Evolutionary conservation across 495 filamentous ascomycete species (phyloP).

Genomic region (Apodospora peruviana): DNA sequence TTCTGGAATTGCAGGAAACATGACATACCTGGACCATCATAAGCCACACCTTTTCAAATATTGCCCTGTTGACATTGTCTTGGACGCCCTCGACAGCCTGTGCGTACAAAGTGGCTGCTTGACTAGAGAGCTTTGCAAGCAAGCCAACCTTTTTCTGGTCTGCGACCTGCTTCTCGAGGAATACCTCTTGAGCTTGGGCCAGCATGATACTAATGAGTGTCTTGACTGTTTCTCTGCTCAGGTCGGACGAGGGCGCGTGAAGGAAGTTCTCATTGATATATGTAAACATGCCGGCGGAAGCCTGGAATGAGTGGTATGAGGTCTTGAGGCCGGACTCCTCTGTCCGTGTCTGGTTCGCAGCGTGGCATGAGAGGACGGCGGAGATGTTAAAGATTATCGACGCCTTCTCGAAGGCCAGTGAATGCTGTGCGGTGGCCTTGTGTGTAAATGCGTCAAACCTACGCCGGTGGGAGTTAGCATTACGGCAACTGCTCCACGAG

Average conservation of each 20-base stretch:
- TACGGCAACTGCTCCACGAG: neutral
- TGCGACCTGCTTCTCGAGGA: conserved; percentile 90
- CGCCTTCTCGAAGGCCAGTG: conserved; percentile 94
- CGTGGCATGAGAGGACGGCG: conserved; percentile 92
- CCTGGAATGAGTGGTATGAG: conserved; percentile 97
- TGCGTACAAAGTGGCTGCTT: conserved; percentile 79
- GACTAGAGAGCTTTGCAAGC: conserved; percentile 86
- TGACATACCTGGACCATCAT: conserved; percentile 68
- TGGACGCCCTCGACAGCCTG: conserved; percentile 83
- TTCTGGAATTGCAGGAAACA: neutral
- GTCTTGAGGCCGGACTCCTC: conserved; percentile 93
- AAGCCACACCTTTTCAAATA: conserved; percentile 96
- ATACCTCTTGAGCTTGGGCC: conserved; percentile 94
- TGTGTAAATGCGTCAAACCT: conserved; percentile 99
- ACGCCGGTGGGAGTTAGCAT: neutral
- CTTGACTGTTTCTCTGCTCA: conserved; percentile 93
- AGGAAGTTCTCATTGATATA: conserved; percentile 99
- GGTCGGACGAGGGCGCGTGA: conserved; percentile 89
- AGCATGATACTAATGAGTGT: conserved; percentile 88
- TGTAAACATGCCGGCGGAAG: conserved; percentile 97
- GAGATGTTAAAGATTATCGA: conserved; percentile 99
- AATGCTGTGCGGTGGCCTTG: conserved; percentile 91
- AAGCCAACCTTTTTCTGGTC: conserved; percentile 92
- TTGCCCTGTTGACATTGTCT: conserved; percentile 83
- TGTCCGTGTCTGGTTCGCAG: conserved; percentile 83